These are phyloP conservation scores for Curvularia sp. DNA, from an alignment of 2,329 filamentous ascomycete genomes.

Conservation along the genomic window DNA sequence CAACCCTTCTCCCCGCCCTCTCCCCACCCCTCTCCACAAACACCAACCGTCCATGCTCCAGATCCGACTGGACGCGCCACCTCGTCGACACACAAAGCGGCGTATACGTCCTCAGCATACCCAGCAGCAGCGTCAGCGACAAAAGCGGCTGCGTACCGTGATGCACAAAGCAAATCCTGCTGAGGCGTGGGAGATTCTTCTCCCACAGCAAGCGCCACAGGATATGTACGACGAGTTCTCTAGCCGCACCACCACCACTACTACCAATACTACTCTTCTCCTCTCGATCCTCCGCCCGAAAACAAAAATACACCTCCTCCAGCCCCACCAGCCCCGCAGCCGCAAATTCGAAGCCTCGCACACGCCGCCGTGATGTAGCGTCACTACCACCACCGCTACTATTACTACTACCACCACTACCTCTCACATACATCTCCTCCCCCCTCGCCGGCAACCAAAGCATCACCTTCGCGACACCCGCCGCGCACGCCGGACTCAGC, in stretches of 20 bases:
- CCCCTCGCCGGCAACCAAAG: conserved; percentile 1
- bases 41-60: conserved; percentile 18
- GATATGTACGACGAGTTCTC: conserved; percentile 17
- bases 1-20: conserved; percentile 7
- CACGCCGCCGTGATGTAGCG: conserved; percentile 3
- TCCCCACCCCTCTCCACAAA: conserved; percentile 12
- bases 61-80: conserved; percentile 15
- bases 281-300: conserved; percentile 3
- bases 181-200: conserved; percentile 17
- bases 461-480: conserved; percentile 22
- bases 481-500: background rate
- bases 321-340: conserved; percentile 23
- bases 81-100: conserved; percentile 8
- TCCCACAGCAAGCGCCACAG: conserved; percentile 26
- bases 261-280: background rate
- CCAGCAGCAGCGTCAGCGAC: conserved; percentile 6
- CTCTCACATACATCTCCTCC: background rate
- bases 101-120: conserved; percentile 11
- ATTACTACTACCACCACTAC: background rate
- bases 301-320: conserved; percentile 26
- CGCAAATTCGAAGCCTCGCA: conserved; percentile 18
- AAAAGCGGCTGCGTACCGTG: conserved; percentile 15
- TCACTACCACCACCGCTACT: conserved; percentile 5
- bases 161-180: conserved; percentile 28
- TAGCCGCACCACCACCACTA: background rate